Percentiles rank a stretch among this genome's conserved stretches.
phyloP scores from a whole-genome alignment of 768 basidiomycete species.

The Trametes elegans region DNA sequence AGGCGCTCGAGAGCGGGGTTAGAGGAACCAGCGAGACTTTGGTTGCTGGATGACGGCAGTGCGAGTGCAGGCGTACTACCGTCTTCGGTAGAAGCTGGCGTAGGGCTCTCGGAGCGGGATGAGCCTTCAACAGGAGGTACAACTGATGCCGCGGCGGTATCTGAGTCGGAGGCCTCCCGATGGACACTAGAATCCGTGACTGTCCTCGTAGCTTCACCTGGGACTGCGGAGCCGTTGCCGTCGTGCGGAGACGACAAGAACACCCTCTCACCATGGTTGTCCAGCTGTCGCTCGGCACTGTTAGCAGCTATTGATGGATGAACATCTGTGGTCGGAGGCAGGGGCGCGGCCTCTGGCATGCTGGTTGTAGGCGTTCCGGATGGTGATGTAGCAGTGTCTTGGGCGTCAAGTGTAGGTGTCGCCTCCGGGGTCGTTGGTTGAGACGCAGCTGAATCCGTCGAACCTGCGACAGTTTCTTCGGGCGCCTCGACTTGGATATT shows the following conservation, averaged over 20 bases:
- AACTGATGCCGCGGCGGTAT: too few species aligned
- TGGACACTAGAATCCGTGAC: too few species aligned
- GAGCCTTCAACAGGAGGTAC: too few species aligned
- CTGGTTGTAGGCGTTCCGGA: not conserved
- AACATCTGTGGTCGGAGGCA: not conserved
- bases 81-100: conserved; percentile 41
- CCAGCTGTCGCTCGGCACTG: not conserved
- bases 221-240: not conserved
- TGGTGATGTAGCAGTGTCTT: not conserved
- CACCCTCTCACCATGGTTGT: not conserved
- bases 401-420: not conserved
- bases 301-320: not conserved
- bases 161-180: too few species aligned
- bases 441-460: conserved; percentile 6
- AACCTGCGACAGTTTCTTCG: conserved; percentile 32
- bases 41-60: not conserved
- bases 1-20: conserved; percentile 6
- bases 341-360: not conserved
- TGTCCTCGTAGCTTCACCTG: too few species aligned
- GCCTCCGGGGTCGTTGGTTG: not conserved
- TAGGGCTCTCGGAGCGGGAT: too few species aligned
- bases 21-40: not conserved
- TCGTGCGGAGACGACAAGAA: conserved; percentile 2
- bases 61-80: conserved; percentile 13
- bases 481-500: too few species aligned